These are phyloP conservation scores for Leptographium lundbergii DNA, from an alignment of 2,329 filamentous ascomycete genomes.

Conservation along the genomic window DNA sequence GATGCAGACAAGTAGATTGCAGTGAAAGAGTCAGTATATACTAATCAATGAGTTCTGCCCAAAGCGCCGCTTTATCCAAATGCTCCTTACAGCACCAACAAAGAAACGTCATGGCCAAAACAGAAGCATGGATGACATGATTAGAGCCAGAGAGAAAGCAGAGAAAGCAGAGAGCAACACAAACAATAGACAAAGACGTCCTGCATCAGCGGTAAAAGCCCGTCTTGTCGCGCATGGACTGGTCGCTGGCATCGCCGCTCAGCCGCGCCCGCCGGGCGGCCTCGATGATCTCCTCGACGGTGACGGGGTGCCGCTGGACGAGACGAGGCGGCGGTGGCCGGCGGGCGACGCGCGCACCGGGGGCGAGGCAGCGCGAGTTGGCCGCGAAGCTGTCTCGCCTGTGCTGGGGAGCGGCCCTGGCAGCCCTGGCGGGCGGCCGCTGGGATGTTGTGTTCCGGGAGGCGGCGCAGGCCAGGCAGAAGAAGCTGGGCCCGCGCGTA, in stretches of 20 bases:
- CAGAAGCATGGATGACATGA: no score
- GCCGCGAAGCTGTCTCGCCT: not conserved
- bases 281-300: constrained; percentile 35
- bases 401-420: not conserved
- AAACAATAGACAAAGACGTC: not conserved
- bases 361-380: not conserved
- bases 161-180: no score
- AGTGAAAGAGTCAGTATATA: no score
- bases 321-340: not conserved
- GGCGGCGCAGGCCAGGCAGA: not conserved
- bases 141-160: not conserved
- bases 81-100: no score
- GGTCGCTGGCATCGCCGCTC: constrained; percentile 28
- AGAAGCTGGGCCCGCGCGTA: not conserved
- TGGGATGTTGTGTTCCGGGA: not conserved
- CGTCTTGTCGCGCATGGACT: constrained; percentile 35
- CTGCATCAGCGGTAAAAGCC: constrained; percentile 4
- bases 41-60: no score
- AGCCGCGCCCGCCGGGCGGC: constrained; percentile 27
- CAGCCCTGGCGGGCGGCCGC: not conserved
- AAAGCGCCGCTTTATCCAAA: no score
- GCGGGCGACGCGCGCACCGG: not conserved
- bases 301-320: constrained; percentile 14
- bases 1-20: no score
- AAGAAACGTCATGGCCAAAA: no score